phyloP scores from a whole-genome alignment of 1,284 basidiomycete species.

The Microbotryum saponariae region DNA sequence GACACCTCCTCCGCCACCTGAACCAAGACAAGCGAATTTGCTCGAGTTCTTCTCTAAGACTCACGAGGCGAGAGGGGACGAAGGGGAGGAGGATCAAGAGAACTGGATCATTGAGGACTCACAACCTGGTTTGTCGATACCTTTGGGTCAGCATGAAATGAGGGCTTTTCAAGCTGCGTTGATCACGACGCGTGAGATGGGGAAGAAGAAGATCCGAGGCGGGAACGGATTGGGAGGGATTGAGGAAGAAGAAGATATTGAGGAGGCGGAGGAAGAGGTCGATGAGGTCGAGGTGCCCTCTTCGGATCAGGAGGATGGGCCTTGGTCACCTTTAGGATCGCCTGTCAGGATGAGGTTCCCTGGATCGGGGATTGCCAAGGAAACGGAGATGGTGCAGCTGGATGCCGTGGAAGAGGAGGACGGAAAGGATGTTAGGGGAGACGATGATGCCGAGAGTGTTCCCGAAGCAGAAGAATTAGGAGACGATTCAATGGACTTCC shows the following conservation, averaged over 20 bases:
- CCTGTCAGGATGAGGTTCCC: slow-evolving; percentile 1
- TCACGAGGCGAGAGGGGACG: background rate
- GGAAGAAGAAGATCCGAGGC: background rate
- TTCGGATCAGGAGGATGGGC: slow-evolving; percentile 15
- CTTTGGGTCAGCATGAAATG: background rate
- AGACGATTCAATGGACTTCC: background rate
- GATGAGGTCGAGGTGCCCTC: slow-evolving; percentile 1
- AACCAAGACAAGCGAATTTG: slow-evolving; percentile 2
- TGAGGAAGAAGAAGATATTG: background rate
- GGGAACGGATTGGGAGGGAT: background rate
- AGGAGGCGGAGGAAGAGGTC: background rate
- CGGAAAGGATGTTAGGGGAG: no score
- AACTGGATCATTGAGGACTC: slow-evolving; percentile 1
- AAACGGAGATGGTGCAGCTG: background rate
- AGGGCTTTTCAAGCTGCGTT: background rate
- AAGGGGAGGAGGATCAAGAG: background rate
- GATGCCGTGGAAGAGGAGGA: background rate
- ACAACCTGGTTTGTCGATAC: slow-evolving; percentile 4
- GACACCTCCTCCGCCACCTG: background rate
- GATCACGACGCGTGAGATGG: background rate
- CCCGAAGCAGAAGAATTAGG: background rate
- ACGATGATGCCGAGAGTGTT: background rate
- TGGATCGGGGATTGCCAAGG: slow-evolving; percentile 2
- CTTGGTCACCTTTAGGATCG: background rate
- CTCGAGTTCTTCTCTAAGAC: slow-evolving; percentile 10